Evolutionary conservation across 129 eudicot genomes (phyloP), one percentile per base, ranked within the genome.

Genomic region (Chrysanthemum seticuspe): DNA sequence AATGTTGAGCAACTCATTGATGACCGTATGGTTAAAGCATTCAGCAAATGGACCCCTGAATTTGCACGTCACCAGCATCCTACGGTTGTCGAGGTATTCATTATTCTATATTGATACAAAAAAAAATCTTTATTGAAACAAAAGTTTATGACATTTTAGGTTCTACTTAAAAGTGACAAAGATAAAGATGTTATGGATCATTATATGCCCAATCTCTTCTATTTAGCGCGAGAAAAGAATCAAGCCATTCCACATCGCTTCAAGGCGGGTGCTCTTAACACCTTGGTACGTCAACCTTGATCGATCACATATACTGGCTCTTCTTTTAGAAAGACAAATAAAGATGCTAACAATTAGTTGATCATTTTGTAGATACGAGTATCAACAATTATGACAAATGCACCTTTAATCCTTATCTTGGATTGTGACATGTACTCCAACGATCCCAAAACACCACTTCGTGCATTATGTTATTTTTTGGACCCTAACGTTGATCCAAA

Each of bases 191-290:
- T 61, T 9, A 23, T 50, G 10, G 89, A 86, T 2, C 48, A 49
- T 58, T 27, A 19, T 16, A 83, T 89, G 91, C 97, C 97, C 44
- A 92, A 92, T 71, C 86, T 89, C 21, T 47, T 87, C 11, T 92
- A 92, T 47, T 73, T 87, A 4, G 83, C 96, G 1, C 76, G 97
- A 55, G 78, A 85, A 70, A 92, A 92, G 65, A 72, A 81, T 55
- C 77, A 11, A 40, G 27, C 52, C 0, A 55, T 29, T 44, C 86
- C 83, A 2, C 96, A 92, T 48, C 83, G 87, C 54, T 89, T 83
- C 64, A 92, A 87, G 76, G 96, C 94, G 1, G 97, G 98, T 50
- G 98, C 98, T 27, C 87, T 92, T 48, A 92, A 89, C 54, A 67
- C 85, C 36, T 65, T 92, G 83, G 98, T 92, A 81, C 57, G 81